phyloP scores from a whole-genome alignment of 257 asterid genomes.

The Capsicum rhomboideum region DNA sequence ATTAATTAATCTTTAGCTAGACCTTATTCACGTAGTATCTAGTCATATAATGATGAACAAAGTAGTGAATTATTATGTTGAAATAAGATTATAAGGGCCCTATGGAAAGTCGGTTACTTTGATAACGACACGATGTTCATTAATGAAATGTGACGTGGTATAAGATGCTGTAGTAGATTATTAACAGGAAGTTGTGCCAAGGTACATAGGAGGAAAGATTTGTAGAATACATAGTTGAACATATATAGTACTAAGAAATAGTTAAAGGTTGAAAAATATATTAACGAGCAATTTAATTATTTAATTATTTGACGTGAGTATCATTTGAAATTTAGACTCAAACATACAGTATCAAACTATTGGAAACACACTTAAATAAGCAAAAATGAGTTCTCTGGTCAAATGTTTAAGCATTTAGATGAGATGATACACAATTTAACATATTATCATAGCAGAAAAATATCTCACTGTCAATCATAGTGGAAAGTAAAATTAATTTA shows the following conservation, averaged over 20 bases:
- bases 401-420: background rate
- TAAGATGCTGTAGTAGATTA: background rate
- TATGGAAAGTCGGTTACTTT: background rate
- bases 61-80: background rate
- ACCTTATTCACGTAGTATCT: background rate
- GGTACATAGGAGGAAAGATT: background rate
- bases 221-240: background rate
- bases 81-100: background rate
- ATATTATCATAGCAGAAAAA: background rate
- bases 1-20: background rate
- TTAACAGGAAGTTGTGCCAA: background rate
- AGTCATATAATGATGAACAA: background rate
- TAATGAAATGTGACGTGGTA: background rate
- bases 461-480: background rate
- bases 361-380: too few relatives aligned
- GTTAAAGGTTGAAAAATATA: background rate
- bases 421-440: background rate
- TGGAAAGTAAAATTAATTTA: background rate
- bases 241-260: background rate
- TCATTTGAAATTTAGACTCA: background rate
- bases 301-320: background rate
- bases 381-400: background rate
- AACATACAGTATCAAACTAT: background rate
- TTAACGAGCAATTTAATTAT: background rate
- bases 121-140: background rate